Percentiles rank a stretch among this genome's conserved stretches.
Evolutionary conservation across 129 eudicot species (phyloP).

Genomic region (Chrysanthemum lavandulifolium): DNA sequence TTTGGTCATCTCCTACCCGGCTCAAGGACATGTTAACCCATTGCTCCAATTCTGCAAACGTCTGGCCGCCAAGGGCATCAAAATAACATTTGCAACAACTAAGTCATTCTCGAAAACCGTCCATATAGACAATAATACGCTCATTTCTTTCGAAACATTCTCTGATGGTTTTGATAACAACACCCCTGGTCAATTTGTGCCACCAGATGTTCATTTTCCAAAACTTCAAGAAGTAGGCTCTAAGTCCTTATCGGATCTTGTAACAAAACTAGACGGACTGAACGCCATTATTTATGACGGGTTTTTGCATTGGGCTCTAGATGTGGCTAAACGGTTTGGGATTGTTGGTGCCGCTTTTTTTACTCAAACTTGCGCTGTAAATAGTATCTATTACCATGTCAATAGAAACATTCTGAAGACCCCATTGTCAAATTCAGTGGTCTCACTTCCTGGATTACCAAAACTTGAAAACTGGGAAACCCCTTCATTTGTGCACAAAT

Average conservation of each 20-base stretch:
- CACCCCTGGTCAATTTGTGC: slow-evolving; percentile 19
- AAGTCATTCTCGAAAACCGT: slow-evolving; percentile 22
- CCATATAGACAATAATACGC: slow-evolving; percentile 12
- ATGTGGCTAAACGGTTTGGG: slow-evolving; percentile 44
- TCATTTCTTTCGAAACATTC: slow-evolving; percentile 40
- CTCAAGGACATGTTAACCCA: slow-evolving; percentile 45
- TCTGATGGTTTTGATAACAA: slow-evolving; percentile 65
- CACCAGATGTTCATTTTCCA: slow-evolving; percentile 21
- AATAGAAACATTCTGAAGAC: slow-evolving; percentile 28
- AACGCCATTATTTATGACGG: slow-evolving; percentile 50
- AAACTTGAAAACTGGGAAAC: slow-evolving; percentile 33
- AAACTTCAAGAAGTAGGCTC: slow-evolving; percentile 38
- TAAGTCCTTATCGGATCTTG: slow-evolving; percentile 32
- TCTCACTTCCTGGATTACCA: slow-evolving; percentile 49
- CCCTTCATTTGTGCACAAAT: slow-evolving; percentile 48
- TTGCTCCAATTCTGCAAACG: slow-evolving; percentile 45
- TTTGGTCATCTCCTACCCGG: slow-evolving; percentile 31
- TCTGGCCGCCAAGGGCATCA: slow-evolving; percentile 33
- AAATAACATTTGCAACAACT: slow-evolving; percentile 45
- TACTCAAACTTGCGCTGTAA: slow-evolving; percentile 64
- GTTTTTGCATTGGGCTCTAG: slow-evolving; percentile 57
- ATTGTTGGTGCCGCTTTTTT: slow-evolving; percentile 43
- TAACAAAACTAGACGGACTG: slow-evolving; percentile 35
- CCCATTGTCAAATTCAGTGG: slow-evolving; percentile 33
- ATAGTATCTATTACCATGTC: slow-evolving; percentile 46